A percentile compares a stretch with the other conserved stretches of the same genome.
phyloP scores from a whole-genome alignment of 257 asterid genomes.

The Fraxinus americana region DNA sequence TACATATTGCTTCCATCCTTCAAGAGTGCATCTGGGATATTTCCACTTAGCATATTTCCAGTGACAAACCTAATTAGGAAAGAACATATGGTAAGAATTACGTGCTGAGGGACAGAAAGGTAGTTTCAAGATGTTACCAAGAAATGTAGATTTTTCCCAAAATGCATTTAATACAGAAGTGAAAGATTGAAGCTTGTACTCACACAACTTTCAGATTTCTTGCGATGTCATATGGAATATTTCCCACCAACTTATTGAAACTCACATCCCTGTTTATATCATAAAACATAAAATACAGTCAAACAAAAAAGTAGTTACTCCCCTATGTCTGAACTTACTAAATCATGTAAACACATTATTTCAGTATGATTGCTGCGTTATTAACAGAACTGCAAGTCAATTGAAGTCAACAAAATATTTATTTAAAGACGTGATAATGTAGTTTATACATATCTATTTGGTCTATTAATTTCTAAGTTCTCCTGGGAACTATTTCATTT shows the following conservation, averaged over 20 bases:
- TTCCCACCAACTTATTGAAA: slow-evolving; percentile 71
- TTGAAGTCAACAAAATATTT: neutral
- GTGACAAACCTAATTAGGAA: slow-evolving; percentile 54
- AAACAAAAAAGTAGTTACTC: neutral
- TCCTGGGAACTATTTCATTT: neutral
- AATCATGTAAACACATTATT: neutral
- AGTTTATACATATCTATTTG: neutral
- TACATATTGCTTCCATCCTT: slow-evolving; percentile 69
- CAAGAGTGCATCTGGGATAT: slow-evolving; percentile 63
- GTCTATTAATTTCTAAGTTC: neutral
- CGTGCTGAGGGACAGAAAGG: neutral
- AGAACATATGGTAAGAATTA: slow-evolving; percentile 10
- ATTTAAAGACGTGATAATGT: neutral
- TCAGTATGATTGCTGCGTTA: neutral
- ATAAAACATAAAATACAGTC: slow-evolving; percentile 17
- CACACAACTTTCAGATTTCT: slow-evolving; percentile 71
- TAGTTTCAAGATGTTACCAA: neutral
- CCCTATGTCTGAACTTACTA: neutral
- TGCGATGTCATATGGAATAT: slow-evolving; percentile 52
- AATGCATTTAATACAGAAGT: slow-evolving; percentile 4
- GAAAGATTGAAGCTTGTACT: slow-evolving; percentile 36
- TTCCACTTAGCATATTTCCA: slow-evolving; percentile 67
- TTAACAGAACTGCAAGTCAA: neutral
- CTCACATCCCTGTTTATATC: slow-evolving; percentile 72
- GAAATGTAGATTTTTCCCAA: neutral